Evolutionary conservation across 2,329 filamentous ascomycete genomes (phyloP).

Genomic region (Exutisphaerella laricina): DNA sequence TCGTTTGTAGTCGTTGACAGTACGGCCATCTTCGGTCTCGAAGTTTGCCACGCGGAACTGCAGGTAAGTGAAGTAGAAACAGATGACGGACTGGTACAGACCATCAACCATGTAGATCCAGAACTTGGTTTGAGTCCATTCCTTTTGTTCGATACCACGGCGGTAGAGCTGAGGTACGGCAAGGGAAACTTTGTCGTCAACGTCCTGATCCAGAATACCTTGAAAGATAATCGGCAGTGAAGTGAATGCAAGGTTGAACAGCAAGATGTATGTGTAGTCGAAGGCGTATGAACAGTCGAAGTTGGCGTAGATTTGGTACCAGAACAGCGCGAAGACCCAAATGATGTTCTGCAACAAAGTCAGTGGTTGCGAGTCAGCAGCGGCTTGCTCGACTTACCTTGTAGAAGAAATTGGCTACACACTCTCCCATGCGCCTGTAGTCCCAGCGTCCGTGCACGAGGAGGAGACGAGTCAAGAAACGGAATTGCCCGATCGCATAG

Average conservation of each 20-base stretch:
- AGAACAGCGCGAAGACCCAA: constrained; percentile 95
- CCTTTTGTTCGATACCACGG: constrained; percentile 87
- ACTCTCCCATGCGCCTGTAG: constrained; percentile 88
- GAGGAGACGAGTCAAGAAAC: constrained; percentile 76
- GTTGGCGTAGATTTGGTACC: constrained; percentile 93
- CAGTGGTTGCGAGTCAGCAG: neutral
- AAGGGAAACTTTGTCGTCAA: constrained; percentile 86
- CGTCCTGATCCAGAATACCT: constrained; percentile 95
- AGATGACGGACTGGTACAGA: constrained; percentile 87
- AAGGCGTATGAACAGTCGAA: constrained; percentile 97
- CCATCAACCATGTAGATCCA: constrained; percentile 97
- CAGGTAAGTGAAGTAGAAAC: constrained; percentile 88
- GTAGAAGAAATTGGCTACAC: constrained; percentile 99
- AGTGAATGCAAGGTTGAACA: constrained; percentile 96
- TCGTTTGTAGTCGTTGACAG: constrained; percentile 71
- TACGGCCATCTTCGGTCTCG: constrained; percentile 65
- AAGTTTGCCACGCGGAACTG: constrained; percentile 66
- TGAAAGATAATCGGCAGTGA: constrained; percentile 92
- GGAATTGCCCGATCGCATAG: constrained; percentile 91
- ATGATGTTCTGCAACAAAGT: constrained; percentile 68
- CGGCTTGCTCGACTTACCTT: constrained; percentile 51
- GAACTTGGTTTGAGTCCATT: constrained; percentile 96
- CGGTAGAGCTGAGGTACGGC: constrained; percentile 94
- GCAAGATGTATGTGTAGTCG: constrained; percentile 94
- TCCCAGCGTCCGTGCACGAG: constrained; percentile 93